Evolutionary conservation across 2,329 filamentous ascomycete species (phyloP).

Genomic region (Neophaeococcomyces aloes): DNA sequence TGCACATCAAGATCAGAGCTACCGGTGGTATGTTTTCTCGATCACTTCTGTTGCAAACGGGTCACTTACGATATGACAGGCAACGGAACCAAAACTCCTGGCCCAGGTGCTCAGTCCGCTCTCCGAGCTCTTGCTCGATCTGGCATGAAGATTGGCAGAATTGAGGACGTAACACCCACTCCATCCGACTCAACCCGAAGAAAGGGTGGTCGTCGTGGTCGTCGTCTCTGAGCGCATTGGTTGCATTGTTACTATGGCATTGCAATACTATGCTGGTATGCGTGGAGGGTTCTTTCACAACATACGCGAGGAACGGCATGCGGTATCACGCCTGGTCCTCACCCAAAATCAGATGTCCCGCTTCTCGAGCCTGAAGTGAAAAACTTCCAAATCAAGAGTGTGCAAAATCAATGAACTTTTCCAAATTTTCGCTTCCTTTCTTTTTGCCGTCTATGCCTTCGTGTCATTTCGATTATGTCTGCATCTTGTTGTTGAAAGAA

Average conservation of each 20-base stretch:
- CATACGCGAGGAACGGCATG: conserved; percentile 43
- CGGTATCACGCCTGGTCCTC: conserved; percentile 40
- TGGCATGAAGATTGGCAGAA: conserved; percentile 99
- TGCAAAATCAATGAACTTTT: conserved; percentile 2
- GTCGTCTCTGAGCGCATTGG: conserved; percentile 75
- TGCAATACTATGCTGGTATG: conserved; percentile 3
- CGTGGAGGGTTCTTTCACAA: conserved; percentile 5
- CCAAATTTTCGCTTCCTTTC: not conserved
- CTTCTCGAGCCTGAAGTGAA: too few species aligned
- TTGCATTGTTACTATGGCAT: not conserved
- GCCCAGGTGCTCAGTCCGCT: conserved; percentile 96
- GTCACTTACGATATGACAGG: conserved; percentile 37
- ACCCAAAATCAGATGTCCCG: not conserved
- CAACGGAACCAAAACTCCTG: conserved; percentile 99
- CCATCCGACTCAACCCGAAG: conserved; percentile 98
- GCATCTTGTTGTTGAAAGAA: not conserved
- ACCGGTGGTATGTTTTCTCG: conserved; percentile 66
- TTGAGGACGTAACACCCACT: conserved; percentile 98
- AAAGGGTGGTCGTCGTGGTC: conserved; percentile 99
- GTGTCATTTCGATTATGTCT: too few species aligned
- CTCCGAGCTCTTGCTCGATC: conserved; percentile 97
- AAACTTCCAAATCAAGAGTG: not conserved
- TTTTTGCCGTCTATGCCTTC: not conserved
- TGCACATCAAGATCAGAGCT: conserved; percentile 99
- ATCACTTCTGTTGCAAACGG: conserved; percentile 5